Base-by-base conservation (phyloP, 2,329 filamentous ascomycete species). In the Xylaria sp. region DNA sequence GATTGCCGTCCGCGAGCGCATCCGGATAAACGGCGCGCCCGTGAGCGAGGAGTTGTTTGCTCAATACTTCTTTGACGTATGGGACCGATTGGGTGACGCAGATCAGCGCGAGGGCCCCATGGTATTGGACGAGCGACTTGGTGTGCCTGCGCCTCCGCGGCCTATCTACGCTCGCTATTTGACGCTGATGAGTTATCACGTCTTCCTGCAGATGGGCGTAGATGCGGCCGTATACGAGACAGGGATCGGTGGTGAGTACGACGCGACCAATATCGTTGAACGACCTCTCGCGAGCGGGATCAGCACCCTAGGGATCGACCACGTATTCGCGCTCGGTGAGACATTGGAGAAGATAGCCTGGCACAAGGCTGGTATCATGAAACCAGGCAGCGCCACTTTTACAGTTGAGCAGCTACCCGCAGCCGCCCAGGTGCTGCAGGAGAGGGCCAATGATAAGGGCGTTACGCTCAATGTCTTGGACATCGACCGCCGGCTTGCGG, bases 291-390 rank as follows among this genome's bases (percentile, higher is more conserved):
- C 84, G 0, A 84, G 86, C 0, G 90, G 86, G 0, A 88, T 93
- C 65, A 89, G 86, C 54, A 86, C 87, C n/a, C 81, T 93, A 10
- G 90, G 89, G 4, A 88, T 93, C 70, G 91, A 93, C 74, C 91
- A 93, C 74, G 85, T 91, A 42, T 85, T 83, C 60, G 83, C 85
- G 23, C 83, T 93, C 1, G 91, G 91, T 4, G 79, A 84, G 20
- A 90, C 88, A 0, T 80, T 92, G 11, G 87, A 87, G 38, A 84
- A 88, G 77, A 92, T 93, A 70, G 89, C 90, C 0, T 92, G 90
- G 90, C 89, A 93, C 79, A 93, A 93, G 79, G 88, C 89, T 0
- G 91, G 90, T 1, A 90, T 93, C 66, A 88, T 92, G 81, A 92
- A 92, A 79, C 65, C 76, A 0, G 87, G 86, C 0, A 82, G 83